Percentiles rank a stretch among this genome's conserved stretches.
Conservation (phyloP, 352 stramenopile genomes). For the Albugo laibachii region DNA sequence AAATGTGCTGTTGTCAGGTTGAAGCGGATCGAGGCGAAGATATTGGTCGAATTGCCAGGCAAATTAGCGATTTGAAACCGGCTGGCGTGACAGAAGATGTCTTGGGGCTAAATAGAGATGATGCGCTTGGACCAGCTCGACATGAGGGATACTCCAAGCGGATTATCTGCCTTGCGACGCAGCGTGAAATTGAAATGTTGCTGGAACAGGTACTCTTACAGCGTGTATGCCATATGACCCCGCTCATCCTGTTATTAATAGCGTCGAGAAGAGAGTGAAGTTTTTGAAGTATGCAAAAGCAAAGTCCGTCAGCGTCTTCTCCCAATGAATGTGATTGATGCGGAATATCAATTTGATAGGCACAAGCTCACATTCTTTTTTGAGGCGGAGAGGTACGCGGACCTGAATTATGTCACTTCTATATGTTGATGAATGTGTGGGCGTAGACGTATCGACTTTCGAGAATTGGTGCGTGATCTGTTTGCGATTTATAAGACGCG, state of each 20-base stretch:
- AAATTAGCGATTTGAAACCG: conserved; percentile 8
- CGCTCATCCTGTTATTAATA: conserved; percentile 4
- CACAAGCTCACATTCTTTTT: conserved; percentile 99
- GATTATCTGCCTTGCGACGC: conserved; percentile 84
- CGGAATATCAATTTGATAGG: conserved; percentile 97
- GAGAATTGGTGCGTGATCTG: conserved; percentile 92
- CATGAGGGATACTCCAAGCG: conserved; percentile 72
- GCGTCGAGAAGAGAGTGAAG: conserved; percentile 88
- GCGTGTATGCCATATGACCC: not conserved
- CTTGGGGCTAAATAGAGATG: not conserved
- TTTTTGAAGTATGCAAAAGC: conserved; percentile 91
- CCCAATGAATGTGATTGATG: conserved; percentile 95
- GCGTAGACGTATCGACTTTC: conserved; percentile 89
- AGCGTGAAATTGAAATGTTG: conserved; percentile 84
- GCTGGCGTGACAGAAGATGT: not conserved
- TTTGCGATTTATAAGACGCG: conserved; percentile 98
- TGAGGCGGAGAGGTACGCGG: conserved; percentile 79
- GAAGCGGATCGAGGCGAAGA: conserved; percentile 95
- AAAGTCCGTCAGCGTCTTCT: conserved; percentile 89
- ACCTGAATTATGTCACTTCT: not conserved
- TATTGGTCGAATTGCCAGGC: conserved; percentile 86
- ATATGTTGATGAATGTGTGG: not conserved
- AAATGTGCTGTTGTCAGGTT: conserved; percentile 35
- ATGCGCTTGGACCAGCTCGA: conserved; percentile 27
- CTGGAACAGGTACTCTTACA: conserved; percentile 42